A percentile compares a stretch with the other conserved stretches of the same genome.
Evolutionary conservation across 768 basidiomycete species (phyloP).

Genomic region (Peribolospora baueri): DNA sequence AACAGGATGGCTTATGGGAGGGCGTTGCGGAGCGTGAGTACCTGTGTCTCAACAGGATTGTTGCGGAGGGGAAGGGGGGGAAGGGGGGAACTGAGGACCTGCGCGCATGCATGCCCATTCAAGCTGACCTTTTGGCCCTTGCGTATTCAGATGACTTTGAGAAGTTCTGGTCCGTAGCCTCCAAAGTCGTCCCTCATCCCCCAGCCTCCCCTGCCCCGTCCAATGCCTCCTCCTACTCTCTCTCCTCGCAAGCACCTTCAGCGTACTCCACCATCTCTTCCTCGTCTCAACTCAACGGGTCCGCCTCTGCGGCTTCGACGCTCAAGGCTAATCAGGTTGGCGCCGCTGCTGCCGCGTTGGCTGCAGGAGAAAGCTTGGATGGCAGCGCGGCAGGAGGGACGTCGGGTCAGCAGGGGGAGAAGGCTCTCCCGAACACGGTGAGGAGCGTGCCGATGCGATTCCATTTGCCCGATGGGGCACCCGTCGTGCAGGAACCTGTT

Average conservation of each 20-base stretch:
- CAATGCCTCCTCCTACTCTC: conserved; percentile 28
- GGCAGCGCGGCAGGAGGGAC: conserved; percentile 42
- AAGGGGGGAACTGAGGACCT: not conserved
- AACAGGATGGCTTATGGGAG: conserved; percentile 94
- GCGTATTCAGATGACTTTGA: conserved; percentile 63
- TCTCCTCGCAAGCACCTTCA: conserved; percentile 25
- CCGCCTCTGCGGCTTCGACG: not conserved
- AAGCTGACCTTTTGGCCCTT: not conserved
- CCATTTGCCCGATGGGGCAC: conserved; percentile 61
- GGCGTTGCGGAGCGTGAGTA: conserved; percentile 75
- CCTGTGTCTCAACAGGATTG: conserved; percentile 3
- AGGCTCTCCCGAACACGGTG: conserved; percentile 47
- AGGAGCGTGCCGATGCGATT: conserved; percentile 70
- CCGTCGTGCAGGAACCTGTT: conserved; percentile 70
- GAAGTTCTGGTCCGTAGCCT: conserved; percentile 75
- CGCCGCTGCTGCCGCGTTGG: conserved; percentile 24
- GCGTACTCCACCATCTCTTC: conserved; percentile 7
- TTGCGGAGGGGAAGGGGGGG: not conserved
- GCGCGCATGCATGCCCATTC: not conserved
- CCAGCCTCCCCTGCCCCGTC: conserved; percentile 36
- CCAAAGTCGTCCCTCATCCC: conserved; percentile 72
- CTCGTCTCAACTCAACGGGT: not conserved
- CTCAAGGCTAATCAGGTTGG: conserved; percentile 24
- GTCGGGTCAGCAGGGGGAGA: conserved; percentile 36
- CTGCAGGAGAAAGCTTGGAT: conserved; percentile 26